Conservation (phyloP, 768 basidiomycete genomes). For the Pholiota molesta region DNA sequence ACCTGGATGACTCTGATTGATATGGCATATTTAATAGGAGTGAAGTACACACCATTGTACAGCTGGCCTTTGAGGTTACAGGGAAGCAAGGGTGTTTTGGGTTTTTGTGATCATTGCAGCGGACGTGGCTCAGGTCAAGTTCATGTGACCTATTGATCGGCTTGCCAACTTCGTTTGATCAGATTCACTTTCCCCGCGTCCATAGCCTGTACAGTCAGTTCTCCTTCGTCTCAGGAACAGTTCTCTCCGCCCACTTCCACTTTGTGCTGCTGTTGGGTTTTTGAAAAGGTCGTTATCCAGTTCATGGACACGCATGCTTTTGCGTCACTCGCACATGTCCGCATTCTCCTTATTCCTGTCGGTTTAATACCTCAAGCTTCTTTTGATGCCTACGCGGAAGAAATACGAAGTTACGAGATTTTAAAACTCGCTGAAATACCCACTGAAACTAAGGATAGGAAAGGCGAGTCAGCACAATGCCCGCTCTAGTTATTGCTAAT, state of each 20-base stretch:
- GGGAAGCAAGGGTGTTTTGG: not conserved
- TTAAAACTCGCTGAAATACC: constrained; percentile 86
- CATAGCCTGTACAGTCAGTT: not conserved
- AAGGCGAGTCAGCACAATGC: constrained; percentile 50
- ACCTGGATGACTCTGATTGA: constrained; percentile 46
- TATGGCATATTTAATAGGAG: too few relatives aligned
- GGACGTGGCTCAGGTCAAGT: constrained; percentile 7
- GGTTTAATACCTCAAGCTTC: constrained; percentile 69
- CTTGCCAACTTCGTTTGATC: not conserved
- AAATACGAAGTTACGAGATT: constrained; percentile 73
- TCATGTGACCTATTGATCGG: constrained; percentile 10
- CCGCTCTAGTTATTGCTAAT: not conserved
- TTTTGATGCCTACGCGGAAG: constrained; percentile 74
- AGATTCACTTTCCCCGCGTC: not conserved
- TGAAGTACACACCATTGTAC: constrained; percentile 10
- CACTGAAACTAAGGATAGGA: constrained; percentile 74
- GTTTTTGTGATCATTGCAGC: not conserved
- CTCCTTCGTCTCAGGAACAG: not conserved
- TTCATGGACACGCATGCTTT: constrained; percentile 74
- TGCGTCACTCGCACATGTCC: constrained; percentile 83
- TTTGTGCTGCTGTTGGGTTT: not conserved
- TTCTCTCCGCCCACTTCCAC: not conserved
- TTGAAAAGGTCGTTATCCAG: not conserved
- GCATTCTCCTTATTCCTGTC: constrained; percentile 85
- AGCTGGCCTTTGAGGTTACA: not conserved